Evolutionary conservation across 2,329 filamentous ascomycete species (phyloP), one percentile per base, ranked within the genome.

Genomic region (Lachnellula suecica): DNA sequence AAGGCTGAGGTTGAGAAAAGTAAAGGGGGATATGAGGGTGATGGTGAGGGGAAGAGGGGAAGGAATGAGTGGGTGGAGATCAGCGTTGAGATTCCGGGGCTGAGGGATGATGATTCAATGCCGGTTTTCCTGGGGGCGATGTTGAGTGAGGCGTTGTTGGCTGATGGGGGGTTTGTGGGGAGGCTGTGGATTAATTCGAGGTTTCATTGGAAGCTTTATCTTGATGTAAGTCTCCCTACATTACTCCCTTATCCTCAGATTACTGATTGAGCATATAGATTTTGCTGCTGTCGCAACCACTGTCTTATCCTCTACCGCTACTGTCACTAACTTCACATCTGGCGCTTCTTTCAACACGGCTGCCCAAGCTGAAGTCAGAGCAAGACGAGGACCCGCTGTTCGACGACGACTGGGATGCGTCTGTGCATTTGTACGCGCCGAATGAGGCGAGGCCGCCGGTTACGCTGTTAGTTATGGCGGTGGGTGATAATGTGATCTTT

Each of bases 311-410:
- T 0, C 84, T 97, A 7, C 93, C 93, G 1, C 82, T 99, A 10
- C 85, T 99, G 38, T 96, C 91, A 27, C 81, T 97, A 53, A 96
- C 94, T 19, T 93, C 90, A 44, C 92, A 99, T 69, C 86, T 99
- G 55, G 94, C 94, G 3, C 87, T 99, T 43, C 84, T 97, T 57
- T 86, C 89, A 25, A 93, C 94, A 6, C 85, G 88, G 58, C 79
- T 97, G 2, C 94, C 94, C 7, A 82, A 85, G 23, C 78, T 97
- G 47, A 90, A 90, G 68, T 97, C 92, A 1, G 89, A 96, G 70
- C 83, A 83, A 52, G 93, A 97, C 72, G 94, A 99, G 74, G 94
- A 99, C 63, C 94, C 94, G 11, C 85, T 97, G 68, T 99, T 99
- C 72, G 88, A 97, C 74, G 94, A 99, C 72, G 94, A 99, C 74